Evolutionary conservation across 1,139 yeast species (phyloP).

Genomic region (Blastobotrys elegans): DNA sequence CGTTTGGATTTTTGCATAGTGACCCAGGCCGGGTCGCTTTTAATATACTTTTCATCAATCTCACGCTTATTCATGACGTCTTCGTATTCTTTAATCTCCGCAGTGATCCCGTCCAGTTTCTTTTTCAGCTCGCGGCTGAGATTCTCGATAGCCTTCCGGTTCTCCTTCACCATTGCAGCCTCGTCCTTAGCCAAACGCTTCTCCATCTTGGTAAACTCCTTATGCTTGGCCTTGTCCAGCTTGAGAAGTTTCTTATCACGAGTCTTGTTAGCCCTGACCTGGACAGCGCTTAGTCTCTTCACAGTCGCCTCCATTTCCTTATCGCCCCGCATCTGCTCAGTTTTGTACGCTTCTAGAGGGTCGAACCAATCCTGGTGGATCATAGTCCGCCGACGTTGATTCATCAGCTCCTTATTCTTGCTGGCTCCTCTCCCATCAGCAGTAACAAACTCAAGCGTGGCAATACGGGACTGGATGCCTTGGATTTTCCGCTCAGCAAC

Average conservation of each 20-base stretch:
- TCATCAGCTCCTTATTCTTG: slow-evolving; percentile 3
- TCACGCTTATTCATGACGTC: background rate
- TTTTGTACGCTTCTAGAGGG: slow-evolving; percentile 16
- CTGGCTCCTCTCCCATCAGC: no score
- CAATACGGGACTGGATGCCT: slow-evolving; percentile 3
- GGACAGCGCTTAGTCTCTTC: slow-evolving; percentile 30
- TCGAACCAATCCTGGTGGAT: slow-evolving; percentile 11
- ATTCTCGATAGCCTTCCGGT: slow-evolving; percentile 2
- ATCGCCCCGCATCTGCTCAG: slow-evolving; percentile 29
- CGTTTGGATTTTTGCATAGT: slow-evolving; percentile 3
- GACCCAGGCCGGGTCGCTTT: slow-evolving; percentile 4
- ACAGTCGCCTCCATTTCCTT: slow-evolving; percentile 27
- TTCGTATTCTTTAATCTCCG: slow-evolving; percentile 6
- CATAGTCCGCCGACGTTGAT: slow-evolving; percentile 10
- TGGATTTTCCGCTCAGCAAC: slow-evolving; percentile 8
- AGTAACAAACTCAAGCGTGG: slow-evolving; percentile 3
- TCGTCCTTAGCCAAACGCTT: slow-evolving; percentile 4
- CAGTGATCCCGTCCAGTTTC: slow-evolving; percentile 6
- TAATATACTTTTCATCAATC: slow-evolving; percentile 1
- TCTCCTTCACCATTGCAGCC: slow-evolving; percentile 5
- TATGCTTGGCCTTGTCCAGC: slow-evolving; percentile 9
- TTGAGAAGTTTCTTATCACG: slow-evolving; percentile 5
- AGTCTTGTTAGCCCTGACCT: slow-evolving; percentile 31
- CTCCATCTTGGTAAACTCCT: slow-evolving; percentile 9
- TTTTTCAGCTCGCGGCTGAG: slow-evolving; percentile 8